phyloP scores from a whole-genome alignment of 139 green algal species.

The Chlamydomonas asymmetrica region DNA sequence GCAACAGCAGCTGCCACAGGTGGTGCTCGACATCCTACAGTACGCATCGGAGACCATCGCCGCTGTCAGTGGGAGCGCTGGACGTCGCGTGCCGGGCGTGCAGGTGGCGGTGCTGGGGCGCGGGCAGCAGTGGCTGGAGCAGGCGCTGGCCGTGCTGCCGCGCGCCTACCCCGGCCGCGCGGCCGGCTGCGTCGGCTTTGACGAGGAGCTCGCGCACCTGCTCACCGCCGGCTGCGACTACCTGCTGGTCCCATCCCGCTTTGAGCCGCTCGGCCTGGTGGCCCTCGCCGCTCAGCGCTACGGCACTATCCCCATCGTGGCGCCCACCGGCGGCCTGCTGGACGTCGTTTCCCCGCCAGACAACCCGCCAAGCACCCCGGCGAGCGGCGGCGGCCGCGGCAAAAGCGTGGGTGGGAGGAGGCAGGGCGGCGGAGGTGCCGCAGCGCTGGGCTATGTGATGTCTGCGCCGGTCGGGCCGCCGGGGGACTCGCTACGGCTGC shows the following conservation, averaged over 20 bases:
- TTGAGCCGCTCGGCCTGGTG: constrained; percentile 88
- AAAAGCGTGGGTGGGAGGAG: background rate
- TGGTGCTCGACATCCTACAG: background rate
- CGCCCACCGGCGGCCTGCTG: constrained; percentile 67
- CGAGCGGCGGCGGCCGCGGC: background rate
- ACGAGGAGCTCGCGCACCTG: constrained; percentile 72
- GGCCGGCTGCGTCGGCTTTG: constrained; percentile 57
- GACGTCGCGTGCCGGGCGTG: background rate
- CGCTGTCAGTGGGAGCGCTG: background rate
- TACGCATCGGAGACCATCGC: background rate
- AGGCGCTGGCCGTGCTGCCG: constrained; percentile 49
- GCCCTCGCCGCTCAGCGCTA: constrained; percentile 73
- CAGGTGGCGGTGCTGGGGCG: constrained; percentile 54
- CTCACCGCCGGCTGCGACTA: constrained; percentile 77
- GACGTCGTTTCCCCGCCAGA: constrained; percentile 57
- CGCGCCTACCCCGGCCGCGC: constrained; percentile 60
- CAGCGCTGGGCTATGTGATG: constrained; percentile 13
- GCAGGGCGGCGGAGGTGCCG: background rate
- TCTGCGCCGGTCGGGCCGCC: background rate
- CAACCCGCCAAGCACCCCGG: background rate
- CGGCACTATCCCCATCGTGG: constrained; percentile 74
- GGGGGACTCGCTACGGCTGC: constrained; percentile 11
- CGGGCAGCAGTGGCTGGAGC: constrained; percentile 68
- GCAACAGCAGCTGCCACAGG: background rate
- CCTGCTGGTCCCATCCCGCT: constrained; percentile 76